Percentiles rank a stretch among this genome's conserved stretches.
Evolutionary conservation across 306 rosid genomes (phyloP).

Genomic region (Morella rubra): DNA sequence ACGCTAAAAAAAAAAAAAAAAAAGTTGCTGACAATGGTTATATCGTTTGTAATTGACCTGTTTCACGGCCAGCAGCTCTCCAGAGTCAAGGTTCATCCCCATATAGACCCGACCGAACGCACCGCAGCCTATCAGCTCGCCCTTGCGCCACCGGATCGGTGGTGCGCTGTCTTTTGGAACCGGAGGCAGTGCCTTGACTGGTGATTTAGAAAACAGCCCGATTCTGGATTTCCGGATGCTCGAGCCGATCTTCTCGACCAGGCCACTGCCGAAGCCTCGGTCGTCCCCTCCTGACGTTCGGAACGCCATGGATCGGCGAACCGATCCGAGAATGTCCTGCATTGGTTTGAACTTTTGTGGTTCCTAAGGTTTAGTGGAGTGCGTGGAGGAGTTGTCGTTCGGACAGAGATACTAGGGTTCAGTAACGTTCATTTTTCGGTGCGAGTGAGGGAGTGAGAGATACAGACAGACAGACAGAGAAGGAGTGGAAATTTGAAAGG

Average conservation of each 20-base stretch:
- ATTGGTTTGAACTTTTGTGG: conserved; percentile 29
- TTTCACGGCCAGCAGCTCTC: conserved; percentile 90
- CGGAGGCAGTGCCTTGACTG: conserved; percentile 44
- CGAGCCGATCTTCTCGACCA: conserved; percentile 74
- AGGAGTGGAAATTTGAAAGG: conserved; percentile 29
- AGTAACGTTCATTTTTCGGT: conserved; percentile 18
- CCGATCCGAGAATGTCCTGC: conserved; percentile 77
- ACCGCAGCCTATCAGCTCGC: conserved; percentile 84
- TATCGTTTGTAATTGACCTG: conserved; percentile 45
- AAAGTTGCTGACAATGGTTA: no score
- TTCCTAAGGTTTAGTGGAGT: background rate
- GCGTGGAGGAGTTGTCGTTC: background rate
- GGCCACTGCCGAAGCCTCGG: conserved; percentile 49
- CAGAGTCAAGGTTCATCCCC: conserved; percentile 96
- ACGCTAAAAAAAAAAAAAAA: background rate
- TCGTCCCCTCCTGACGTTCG: conserved; percentile 45
- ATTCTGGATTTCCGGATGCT: conserved; percentile 73
- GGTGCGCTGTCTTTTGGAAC: conserved; percentile 32
- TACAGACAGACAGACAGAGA: background rate
- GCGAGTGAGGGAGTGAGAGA: no score
- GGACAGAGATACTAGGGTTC: conserved; percentile 25
- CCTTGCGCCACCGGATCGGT: conserved; percentile 88
- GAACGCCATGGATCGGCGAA: conserved; percentile 79
- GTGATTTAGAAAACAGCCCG: conserved; percentile 54
- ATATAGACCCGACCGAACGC: conserved; percentile 89